Percentiles rank a stretch among this genome's conserved stretches.
Conservation (phyloP, 805 yeast genomes). For the Yamadazyma sp. region DNA sequence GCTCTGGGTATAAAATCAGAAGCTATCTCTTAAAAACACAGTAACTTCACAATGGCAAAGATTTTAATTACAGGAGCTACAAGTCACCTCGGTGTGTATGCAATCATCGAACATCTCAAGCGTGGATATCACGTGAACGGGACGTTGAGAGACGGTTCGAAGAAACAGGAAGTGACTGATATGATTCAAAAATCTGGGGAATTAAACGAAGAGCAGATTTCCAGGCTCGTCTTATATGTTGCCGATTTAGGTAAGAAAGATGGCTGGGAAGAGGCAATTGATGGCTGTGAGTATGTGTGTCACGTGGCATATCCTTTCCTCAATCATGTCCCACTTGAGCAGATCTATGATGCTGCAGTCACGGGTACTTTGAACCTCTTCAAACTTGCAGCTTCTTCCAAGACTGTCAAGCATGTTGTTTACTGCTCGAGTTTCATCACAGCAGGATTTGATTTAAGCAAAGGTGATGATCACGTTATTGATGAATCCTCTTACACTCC, state of each 20-base stretch:
- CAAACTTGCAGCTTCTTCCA: conserved; percentile 7
- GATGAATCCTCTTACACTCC: conserved; percentile 4
- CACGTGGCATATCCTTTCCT: conserved; percentile 13
- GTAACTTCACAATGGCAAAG: conserved; percentile 9
- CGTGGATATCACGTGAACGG: conserved; percentile 15
- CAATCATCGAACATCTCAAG: conserved; percentile 11
- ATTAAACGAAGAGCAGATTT: background rate
- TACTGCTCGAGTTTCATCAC: conserved; percentile 5
- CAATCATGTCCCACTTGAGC: conserved; percentile 2
- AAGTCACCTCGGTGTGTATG: conserved; percentile 13
- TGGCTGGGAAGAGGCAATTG: conserved; percentile 16
- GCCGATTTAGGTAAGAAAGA: conserved; percentile 13
- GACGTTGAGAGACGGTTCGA: conserved; percentile 14
- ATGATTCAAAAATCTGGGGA: conserved; percentile 6
- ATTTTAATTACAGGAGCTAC: conserved; percentile 17
- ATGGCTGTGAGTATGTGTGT: conserved; percentile 9
- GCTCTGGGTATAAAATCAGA: too few relatives aligned
- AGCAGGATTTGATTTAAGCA: background rate
- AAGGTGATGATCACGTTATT: conserved; percentile 2
- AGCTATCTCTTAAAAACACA: too few relatives aligned
- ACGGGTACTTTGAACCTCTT: conserved; percentile 5
- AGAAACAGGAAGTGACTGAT: background rate
- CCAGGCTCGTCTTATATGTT: background rate
- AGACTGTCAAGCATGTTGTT: conserved; percentile 7
- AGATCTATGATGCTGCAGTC: conserved; percentile 3